A percentile compares a stretch with the other conserved stretches of the same genome.
These are phyloP conservation scores for Crithidia acanthocephali DNA, from an alignment of 208 protist species.

Conservation along the genomic window DNA sequence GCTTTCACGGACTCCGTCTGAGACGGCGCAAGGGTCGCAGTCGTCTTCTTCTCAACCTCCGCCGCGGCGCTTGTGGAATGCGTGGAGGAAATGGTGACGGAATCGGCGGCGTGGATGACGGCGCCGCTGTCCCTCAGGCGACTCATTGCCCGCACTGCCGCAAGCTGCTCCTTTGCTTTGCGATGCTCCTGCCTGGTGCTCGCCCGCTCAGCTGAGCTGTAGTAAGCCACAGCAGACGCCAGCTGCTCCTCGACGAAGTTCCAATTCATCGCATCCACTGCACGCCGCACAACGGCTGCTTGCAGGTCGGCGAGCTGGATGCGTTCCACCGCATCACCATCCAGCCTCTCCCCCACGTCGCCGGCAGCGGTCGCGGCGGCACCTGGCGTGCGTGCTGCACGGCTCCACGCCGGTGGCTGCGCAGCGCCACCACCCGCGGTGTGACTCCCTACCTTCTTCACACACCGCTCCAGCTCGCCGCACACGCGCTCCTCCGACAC, in stretches of 20 bases:
- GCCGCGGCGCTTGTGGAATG: neutral
- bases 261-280: slow-evolving; percentile 65
- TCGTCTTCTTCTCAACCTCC: neutral
- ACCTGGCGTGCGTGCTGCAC: slow-evolving; percentile 50
- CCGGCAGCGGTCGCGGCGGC: neutral
- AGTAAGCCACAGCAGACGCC: slow-evolving; percentile 55
- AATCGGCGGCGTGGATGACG: slow-evolving; percentile 50
- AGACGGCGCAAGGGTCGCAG: neutral
- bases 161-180: slow-evolving; percentile 50
- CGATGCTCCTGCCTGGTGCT: slow-evolving; percentile 33
- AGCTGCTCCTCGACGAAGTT: slow-evolving; percentile 70
- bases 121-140: slow-evolving; percentile 60
- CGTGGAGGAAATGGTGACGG: slow-evolving; percentile 35
- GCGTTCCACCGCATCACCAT: neutral
- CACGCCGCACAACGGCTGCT: slow-evolving; percentile 26
- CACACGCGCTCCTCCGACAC: slow-evolving; percentile 63
- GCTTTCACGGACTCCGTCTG: neutral
- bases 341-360: neutral
- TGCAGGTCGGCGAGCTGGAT: slow-evolving; percentile 27
- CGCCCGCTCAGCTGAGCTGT: slow-evolving; percentile 44
- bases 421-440: slow-evolving; percentile 1
- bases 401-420: slow-evolving; percentile 54
- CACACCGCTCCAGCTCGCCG: slow-evolving; percentile 17
- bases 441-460: neutral
- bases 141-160: slow-evolving; percentile 45